These are phyloP conservation scores for Mycogone perniciosa DNA, from an alignment of 2,329 filamentous ascomycete species.

Conservation along the genomic window DNA sequence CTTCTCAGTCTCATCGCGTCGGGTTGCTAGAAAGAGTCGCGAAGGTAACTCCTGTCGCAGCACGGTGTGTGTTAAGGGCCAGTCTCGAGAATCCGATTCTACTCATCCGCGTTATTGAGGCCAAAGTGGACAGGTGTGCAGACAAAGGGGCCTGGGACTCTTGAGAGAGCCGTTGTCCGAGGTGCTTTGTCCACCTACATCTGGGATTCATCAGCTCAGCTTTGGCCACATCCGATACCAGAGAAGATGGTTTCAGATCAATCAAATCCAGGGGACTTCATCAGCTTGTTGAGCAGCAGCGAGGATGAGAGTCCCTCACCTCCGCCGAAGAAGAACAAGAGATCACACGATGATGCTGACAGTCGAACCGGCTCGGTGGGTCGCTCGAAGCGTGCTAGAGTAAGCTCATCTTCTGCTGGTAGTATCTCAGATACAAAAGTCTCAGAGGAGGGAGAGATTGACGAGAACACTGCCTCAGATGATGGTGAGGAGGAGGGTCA, in stretches of 20 bases:
- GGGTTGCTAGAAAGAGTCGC: too few species aligned
- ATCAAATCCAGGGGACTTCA: constrained; percentile 10
- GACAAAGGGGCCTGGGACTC: too few species aligned
- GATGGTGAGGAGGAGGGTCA: neutral
- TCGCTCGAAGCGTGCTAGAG: constrained; percentile 17
- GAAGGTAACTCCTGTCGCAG: too few species aligned
- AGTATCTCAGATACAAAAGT: constrained; percentile 8
- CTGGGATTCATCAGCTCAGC: too few species aligned
- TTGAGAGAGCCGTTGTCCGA: too few species aligned
- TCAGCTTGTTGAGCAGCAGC: constrained; percentile 10
- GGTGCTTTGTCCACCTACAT: too few species aligned
- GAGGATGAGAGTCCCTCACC: constrained; percentile 1
- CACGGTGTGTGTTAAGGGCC: too few species aligned
- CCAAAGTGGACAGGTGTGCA: too few species aligned
- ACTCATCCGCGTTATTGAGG: too few species aligned
- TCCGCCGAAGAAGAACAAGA: constrained; percentile 7
- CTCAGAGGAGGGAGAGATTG: constrained; percentile 31
- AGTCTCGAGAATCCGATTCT: too few species aligned
- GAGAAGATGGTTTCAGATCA: constrained; percentile 2
- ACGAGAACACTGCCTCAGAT: constrained; percentile 15
- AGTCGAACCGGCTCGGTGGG: constrained; percentile 4
- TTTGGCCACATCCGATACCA: neutral
- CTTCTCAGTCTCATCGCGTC: too few species aligned
- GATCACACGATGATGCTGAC: neutral
- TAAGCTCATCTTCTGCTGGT: constrained; percentile 8